Evolutionary conservation across 192 early-diverging fungal genomes (phyloP), one percentile per base, ranked within the genome.

Genomic region (Entomortierella chlamydospora): DNA sequence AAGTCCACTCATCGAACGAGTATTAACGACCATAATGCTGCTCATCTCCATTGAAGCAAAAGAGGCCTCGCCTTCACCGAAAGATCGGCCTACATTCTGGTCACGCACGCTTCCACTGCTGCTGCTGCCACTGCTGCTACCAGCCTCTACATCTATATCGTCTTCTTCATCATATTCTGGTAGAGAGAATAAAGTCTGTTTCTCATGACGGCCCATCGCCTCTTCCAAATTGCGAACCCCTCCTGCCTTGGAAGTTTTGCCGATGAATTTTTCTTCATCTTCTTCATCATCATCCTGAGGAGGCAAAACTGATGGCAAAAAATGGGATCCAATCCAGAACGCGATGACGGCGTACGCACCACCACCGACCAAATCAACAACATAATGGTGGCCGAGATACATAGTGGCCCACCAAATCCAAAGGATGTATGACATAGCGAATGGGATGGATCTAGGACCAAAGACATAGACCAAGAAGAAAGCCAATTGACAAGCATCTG

Each of bases 391-490:
- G 2, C 86, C 86, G 11, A 92, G 76, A 79, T 93, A 93, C 88
- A 92, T 92, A 57, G 91, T 92, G 0, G 91, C 87, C 91, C 89
- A 91, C 92, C 92, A 93, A 68, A 92, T 88, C 91, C 90, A 91
- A 69, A 88, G 69, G 8, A 88, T 82, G 69, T 93, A 92, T 20
- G 68, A n/a, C 41, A 85, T 31, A 4, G 71, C 70, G 45, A 87
- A 80, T 7, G 83, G 79, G 25, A 81, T 72, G 13, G 83, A 51
- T 9, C 76, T 70, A 10, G 87, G 87, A 3, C 73, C 73, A 58
- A 76, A 62, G 31, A 83, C 41, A 33, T 83, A 83, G 30, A 83
- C 64, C n/a, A 90, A 41, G 64, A 93, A 93, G n/a, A 91, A 64
- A 41, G 86, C 85, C 42, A 90, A 76, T 13, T 87, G 81, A 1